Evolutionary conservation across 768 basidiomycete species (phyloP), one percentile per base, ranked within the genome.

Genomic region (Lactarius evosmus): DNA sequence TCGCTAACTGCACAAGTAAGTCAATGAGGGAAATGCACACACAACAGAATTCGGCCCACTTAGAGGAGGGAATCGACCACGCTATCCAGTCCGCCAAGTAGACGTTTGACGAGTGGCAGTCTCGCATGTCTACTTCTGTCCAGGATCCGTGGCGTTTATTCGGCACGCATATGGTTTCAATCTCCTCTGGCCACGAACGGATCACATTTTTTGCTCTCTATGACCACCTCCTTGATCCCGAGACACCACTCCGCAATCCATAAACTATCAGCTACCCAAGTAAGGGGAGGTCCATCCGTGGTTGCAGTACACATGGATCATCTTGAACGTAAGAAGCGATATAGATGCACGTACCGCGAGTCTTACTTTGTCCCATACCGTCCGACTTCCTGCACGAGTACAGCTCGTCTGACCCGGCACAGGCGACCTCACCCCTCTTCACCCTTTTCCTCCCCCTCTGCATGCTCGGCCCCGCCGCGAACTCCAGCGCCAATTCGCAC

Each of bases 71-170:
- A 59, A 92, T 99, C 70, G 93, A 98, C 29, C 90, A 92, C 63
- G 87, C 93, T 3, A 84, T 99, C 66, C 94, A 98, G 75, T 94
- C 93, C n/a, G 94, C 96, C 0, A 98, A 97, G 96, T 84, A 88
- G 61, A 98, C 95, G 0, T 99, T 90, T 73, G 92, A 95, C 70
- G 96, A 98, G 71, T 94, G 91, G 92, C 85, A 88, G 52, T 82
- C 89, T 4, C 91, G 96, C 69, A 89, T 92, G 79, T 82, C 85
- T 33, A 72, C 78, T 33, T 76, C 86, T 29, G 84, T 91, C 7
- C 88, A 91, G 72, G 86, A 91, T 60, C 86, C 87, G 0, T 93
- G 89, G 82, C 80, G 82, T 57, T 72, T 74, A 2, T 83, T 98
- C 62, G 85, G 89, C 29, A 77, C 80, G 36, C 80, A 86, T 68